Evolutionary conservation across 495 filamentous ascomycete species (phyloP).

Genomic region (Daldinia grandis): DNA sequence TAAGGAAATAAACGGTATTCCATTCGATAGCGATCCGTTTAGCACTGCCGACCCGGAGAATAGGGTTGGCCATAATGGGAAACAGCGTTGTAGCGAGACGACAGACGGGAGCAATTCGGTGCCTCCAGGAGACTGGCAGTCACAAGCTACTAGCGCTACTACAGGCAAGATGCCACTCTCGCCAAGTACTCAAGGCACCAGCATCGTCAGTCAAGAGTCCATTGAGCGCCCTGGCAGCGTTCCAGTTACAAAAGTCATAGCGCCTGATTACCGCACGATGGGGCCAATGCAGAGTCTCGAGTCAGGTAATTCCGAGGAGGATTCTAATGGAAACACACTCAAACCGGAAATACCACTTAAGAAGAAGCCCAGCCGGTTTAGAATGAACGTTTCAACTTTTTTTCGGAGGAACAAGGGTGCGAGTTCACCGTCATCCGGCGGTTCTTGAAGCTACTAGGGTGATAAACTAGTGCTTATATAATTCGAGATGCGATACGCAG

Average conservation of each 20-base stretch:
- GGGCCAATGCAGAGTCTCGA: constrained; percentile 32
- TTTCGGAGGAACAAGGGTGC: constrained; percentile 56
- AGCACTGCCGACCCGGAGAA: constrained; percentile 41
- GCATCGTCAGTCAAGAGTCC: constrained; percentile 62
- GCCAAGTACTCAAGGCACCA: constrained; percentile 65
- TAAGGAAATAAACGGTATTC: constrained; percentile 52
- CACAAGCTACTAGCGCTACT: constrained; percentile 64
- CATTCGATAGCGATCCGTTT: constrained; percentile 51
- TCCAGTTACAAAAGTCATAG: constrained; percentile 50
- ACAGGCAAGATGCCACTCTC: constrained; percentile 66
- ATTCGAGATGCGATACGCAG: constrained; percentile 12
- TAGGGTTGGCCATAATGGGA: constrained; percentile 45
- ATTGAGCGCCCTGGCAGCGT: constrained; percentile 53
- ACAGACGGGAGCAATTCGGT: constrained; percentile 61
- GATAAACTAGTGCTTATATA: background rate
- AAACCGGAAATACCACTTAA: constrained; percentile 50
- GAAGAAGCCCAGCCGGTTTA: constrained; percentile 59
- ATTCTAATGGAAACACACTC: constrained; percentile 43
- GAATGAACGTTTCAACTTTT: constrained; percentile 55
- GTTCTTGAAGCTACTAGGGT: constrained; percentile 27
- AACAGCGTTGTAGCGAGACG: constrained; percentile 60
- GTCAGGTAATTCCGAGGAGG: constrained; percentile 40
- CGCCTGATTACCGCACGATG: constrained; percentile 45
- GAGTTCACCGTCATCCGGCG: constrained; percentile 49
- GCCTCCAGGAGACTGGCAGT: constrained; percentile 60